A percentile compares a stretch with the other conserved stretches of the same genome.
These are phyloP conservation scores for Blastobotrys chiropterorum DNA, from an alignment of 805 yeast species.

Conservation along the genomic window DNA sequence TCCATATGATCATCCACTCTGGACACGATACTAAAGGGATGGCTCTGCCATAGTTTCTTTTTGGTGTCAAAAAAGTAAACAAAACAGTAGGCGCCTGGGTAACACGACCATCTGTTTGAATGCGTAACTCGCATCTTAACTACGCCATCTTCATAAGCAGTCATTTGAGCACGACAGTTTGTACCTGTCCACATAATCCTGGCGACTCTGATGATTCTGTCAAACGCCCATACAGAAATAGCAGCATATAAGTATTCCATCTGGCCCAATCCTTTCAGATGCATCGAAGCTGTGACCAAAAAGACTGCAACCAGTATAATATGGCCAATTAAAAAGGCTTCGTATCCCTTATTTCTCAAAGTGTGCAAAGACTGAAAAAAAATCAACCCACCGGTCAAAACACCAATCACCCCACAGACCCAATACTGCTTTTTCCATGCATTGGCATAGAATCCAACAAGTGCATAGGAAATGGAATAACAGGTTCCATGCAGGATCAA, in stretches of 20 bases:
- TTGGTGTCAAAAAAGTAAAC: conserved; percentile 50
- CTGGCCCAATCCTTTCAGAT: conserved; percentile 42
- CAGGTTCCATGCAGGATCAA: conserved; percentile 58
- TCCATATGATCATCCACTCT: conserved; percentile 10
- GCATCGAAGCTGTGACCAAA: conserved; percentile 52
- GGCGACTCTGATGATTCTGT: conserved; percentile 50
- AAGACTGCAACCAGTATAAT: conserved; percentile 49
- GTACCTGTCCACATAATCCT: conserved; percentile 55
- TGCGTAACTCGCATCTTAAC: conserved; percentile 24
- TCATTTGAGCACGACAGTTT: conserved; percentile 23
- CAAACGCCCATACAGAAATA: conserved; percentile 65
- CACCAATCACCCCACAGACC: conserved; percentile 39
- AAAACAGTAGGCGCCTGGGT: conserved; percentile 53
- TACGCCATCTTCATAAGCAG: conserved; percentile 10
- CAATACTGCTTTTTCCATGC: conserved; percentile 39
- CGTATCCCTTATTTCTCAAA: conserved; percentile 54
- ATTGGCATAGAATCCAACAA: conserved; percentile 63
- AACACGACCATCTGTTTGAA: conserved; percentile 43
- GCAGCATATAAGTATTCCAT: conserved; percentile 47
- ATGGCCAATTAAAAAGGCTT: conserved; percentile 52
- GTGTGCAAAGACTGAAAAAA: conserved; percentile 44
- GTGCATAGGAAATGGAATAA: conserved; percentile 38
- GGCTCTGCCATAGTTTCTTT: conserved; percentile 60
- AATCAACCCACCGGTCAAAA: conserved; percentile 38
- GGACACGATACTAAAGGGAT: conserved; percentile 53